These are phyloP conservation scores for Amanita exitialis DNA, from an alignment of 768 basidiomycete species.

Conservation along the genomic window DNA sequence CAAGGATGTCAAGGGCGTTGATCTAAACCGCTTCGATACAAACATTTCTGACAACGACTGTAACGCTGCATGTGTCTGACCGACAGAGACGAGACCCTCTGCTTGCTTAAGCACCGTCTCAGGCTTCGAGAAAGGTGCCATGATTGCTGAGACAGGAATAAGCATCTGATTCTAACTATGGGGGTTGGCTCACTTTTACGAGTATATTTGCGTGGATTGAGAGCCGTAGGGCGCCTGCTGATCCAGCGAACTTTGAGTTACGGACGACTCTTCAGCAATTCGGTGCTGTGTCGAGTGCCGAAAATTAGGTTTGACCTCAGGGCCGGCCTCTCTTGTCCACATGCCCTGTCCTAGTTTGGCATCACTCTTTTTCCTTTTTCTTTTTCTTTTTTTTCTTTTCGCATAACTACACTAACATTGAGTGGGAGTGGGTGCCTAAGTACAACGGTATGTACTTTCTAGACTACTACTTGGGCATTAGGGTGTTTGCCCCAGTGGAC, in stretches of 20 bases:
- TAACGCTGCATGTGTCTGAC: slow-evolving; percentile 82
- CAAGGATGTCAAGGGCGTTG: slow-evolving; percentile 77
- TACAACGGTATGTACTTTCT: too few species aligned
- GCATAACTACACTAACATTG: too few species aligned
- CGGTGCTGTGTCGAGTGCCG: slow-evolving; percentile 8
- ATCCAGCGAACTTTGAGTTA: slow-evolving; percentile 10
- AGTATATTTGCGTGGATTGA: slow-evolving; percentile 6
- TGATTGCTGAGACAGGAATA: slow-evolving; percentile 19
- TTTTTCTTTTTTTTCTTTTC: too few species aligned
- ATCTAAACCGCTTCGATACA: slow-evolving; percentile 86
- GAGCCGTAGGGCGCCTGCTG: slow-evolving; percentile 14
- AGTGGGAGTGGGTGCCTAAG: too few species aligned
- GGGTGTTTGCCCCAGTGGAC: too few species aligned
- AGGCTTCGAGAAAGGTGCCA: slow-evolving; percentile 88
- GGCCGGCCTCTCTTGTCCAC: slow-evolving; percentile 10
- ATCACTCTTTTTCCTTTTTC: too few species aligned
- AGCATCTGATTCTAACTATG: background rate
- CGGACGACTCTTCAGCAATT: slow-evolving; percentile 4
- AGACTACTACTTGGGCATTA: too few species aligned
- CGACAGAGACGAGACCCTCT: slow-evolving; percentile 89
- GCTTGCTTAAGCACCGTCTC: slow-evolving; percentile 88
- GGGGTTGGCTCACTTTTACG: slow-evolving; percentile 13
- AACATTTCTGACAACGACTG: slow-evolving; percentile 91
- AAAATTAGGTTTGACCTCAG: slow-evolving; percentile 17
- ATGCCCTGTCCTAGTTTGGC: too few species aligned